Evolutionary conservation across 805 yeast species (phyloP).

Genomic region (Grigorovia jiainica): DNA sequence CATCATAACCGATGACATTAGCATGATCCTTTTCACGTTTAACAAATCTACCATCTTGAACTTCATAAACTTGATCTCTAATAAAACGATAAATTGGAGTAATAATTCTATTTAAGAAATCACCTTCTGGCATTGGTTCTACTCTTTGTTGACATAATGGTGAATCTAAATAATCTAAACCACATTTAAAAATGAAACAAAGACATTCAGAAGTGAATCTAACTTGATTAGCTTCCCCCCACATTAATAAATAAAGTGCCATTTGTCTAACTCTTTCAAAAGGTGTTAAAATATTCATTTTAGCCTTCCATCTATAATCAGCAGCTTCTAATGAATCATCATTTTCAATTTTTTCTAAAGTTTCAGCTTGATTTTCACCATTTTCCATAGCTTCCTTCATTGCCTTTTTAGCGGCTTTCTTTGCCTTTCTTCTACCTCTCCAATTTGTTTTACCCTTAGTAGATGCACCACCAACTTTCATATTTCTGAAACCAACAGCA

Average conservation of each 20-base stretch:
- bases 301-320: slow-evolving; percentile 71
- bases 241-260: slow-evolving; percentile 61
- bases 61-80: slow-evolving; percentile 74
- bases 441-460: slow-evolving; percentile 49
- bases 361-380: slow-evolving; percentile 50
- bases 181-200: slow-evolving; percentile 92
- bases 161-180: slow-evolving; percentile 78
- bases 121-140: slow-evolving; percentile 80
- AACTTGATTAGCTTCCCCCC: slow-evolving; percentile 93
- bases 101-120: slow-evolving; percentile 81
- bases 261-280: slow-evolving; percentile 72
- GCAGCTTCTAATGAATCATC: slow-evolving; percentile 83
- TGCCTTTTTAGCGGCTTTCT: slow-evolving; percentile 66
- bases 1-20: slow-evolving; percentile 85
- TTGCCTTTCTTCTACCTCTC: slow-evolving; percentile 63
- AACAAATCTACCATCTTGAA: slow-evolving; percentile 70
- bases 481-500: slow-evolving; percentile 72
- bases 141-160: slow-evolving; percentile 84
- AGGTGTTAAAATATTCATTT: slow-evolving; percentile 64
- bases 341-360: slow-evolving; percentile 61
- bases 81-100: slow-evolving; percentile 81
- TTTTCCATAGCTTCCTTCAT: slow-evolving; percentile 47
- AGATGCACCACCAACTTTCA: slow-evolving; percentile 59
- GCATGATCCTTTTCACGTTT: slow-evolving; percentile 83
- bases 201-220: slow-evolving; percentile 86